These are phyloP conservation scores for Trametes elegans DNA, from an alignment of 768 basidiomycete genomes.

Conservation along the genomic window DNA sequence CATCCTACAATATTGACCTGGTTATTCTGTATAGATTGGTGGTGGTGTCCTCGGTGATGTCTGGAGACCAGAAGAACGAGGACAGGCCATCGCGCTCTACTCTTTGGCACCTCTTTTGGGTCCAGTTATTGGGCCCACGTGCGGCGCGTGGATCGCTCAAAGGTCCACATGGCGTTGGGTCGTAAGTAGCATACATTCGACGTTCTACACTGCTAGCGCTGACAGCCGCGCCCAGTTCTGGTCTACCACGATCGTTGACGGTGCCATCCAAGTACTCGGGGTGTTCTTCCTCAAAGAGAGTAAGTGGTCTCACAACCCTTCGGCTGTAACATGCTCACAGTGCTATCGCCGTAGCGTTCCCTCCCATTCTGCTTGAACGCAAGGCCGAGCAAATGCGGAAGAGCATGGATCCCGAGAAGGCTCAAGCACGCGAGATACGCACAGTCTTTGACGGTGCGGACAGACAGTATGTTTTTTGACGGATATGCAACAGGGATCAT, in stretches of 20 bases:
- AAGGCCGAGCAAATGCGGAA: constrained; percentile 49
- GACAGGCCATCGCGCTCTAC: constrained; percentile 60
- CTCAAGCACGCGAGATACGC: constrained; percentile 34
- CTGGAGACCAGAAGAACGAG: constrained; percentile 61
- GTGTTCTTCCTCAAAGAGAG: constrained; percentile 61
- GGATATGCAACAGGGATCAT: too few species aligned
- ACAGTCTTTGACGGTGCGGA: constrained; percentile 48
- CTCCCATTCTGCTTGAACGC: constrained; percentile 38
- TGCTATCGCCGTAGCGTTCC: constrained; percentile 25
- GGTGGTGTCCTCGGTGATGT: constrained; percentile 65
- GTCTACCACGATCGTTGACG: constrained; percentile 60
- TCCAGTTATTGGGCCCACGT: constrained; percentile 60
- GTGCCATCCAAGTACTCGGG: constrained; percentile 51
- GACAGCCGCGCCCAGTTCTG: constrained; percentile 47
- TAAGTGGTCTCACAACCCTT: constrained; percentile 30
- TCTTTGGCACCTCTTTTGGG: constrained; percentile 65
- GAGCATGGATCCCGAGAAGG: constrained; percentile 49
- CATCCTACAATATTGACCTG: background rate
- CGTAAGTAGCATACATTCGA: constrained; percentile 33
- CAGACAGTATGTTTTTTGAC: constrained; percentile 36
- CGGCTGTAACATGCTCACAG: constrained; percentile 14
- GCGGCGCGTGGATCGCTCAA: constrained; percentile 64
- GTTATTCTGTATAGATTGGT: constrained; percentile 42
- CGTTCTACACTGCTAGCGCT: too few species aligned
- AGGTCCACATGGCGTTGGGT: constrained; percentile 72